A percentile compares a stretch with the other conserved stretches of the same genome.
These are phyloP conservation scores for Trichoderma semiorbis DNA, from an alignment of 2,329 filamentous ascomycete genomes.

Conservation along the genomic window DNA sequence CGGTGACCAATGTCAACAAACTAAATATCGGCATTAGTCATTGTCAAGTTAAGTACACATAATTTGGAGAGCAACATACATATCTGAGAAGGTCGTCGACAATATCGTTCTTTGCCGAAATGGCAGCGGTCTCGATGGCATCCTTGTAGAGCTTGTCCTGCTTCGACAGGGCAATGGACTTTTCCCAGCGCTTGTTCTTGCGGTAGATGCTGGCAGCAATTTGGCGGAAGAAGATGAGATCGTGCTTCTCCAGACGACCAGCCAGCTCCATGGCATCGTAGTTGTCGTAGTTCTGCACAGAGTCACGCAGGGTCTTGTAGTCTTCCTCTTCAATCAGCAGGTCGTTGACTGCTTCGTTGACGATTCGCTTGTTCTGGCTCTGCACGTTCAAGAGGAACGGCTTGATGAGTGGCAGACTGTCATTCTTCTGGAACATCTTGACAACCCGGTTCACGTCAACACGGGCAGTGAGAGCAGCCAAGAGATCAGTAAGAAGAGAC, in stretches of 20 bases:
- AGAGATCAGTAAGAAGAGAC: conserved; percentile 87
- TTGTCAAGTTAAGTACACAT: not conserved
- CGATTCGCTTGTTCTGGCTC: conserved; percentile 93
- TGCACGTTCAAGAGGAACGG: conserved; percentile 97
- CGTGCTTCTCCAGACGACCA: conserved; percentile 90
- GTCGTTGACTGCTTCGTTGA: conserved; percentile 98
- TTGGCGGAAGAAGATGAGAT: conserved; percentile 98
- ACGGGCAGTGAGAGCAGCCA: conserved; percentile 85
- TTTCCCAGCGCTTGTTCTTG: conserved; percentile 99
- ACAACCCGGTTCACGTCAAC: conserved; percentile 99
- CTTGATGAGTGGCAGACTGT: conserved; percentile 97
- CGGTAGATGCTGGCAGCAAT: conserved; percentile 98
- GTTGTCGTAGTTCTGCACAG: conserved; percentile 98
- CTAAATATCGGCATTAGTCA: conserved; percentile 48
- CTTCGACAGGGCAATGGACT: conserved; percentile 95
- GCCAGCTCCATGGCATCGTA: conserved; percentile 95
- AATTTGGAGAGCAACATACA: conserved; percentile 60
- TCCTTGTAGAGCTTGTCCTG: conserved; percentile 99
- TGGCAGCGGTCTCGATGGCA: conserved; percentile 94
- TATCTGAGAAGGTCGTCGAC: conserved; percentile 96
- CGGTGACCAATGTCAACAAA: conserved; percentile 99
- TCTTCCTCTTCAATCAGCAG: conserved; percentile 97
- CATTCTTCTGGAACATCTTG: conserved; percentile 96
- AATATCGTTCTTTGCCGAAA: conserved; percentile 84
- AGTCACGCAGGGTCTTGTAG: conserved; percentile 97